These are phyloP conservation scores for Sporisorium sorghi DNA, from an alignment of 1,284 basidiomycete species.

Conservation along the genomic window DNA sequence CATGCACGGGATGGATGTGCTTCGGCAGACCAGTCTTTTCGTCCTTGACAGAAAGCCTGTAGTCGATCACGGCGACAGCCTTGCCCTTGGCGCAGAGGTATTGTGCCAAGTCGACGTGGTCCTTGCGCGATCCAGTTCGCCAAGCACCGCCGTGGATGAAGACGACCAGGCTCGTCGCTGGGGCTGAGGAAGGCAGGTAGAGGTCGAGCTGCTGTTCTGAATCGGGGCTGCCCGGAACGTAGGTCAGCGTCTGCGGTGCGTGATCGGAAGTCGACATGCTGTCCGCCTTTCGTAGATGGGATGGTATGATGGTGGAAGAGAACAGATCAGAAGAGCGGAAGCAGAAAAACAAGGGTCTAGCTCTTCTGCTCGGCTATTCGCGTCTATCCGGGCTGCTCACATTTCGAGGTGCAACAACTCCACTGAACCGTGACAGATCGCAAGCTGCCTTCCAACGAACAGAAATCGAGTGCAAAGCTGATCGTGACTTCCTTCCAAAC, in stretches of 20 bases:
- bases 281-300: background rate
- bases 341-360: slow-evolving; percentile 10
- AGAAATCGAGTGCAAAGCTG: too few species aligned
- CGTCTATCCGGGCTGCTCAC: slow-evolving; percentile 20
- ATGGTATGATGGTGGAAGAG: background rate
- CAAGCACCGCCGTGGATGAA: slow-evolving; percentile 54
- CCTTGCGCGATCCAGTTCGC: slow-evolving; percentile 39
- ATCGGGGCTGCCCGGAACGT: slow-evolving; percentile 26
- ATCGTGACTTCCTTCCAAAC: background rate
- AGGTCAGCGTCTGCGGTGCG: slow-evolving; percentile 13
- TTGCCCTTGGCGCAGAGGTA: slow-evolving; percentile 22
- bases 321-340: background rate
- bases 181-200: slow-evolving; percentile 15
- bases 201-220: slow-evolving; percentile 47
- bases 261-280: background rate
- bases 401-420: background rate
- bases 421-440: too few species aligned
- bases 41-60: slow-evolving; percentile 38
- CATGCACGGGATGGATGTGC: slow-evolving; percentile 35
- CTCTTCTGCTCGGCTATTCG: slow-evolving; percentile 27
- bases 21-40: slow-evolving; percentile 16
- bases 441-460: too few species aligned
- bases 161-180: slow-evolving; percentile 22
- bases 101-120: slow-evolving; percentile 36
- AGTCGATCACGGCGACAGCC: slow-evolving; percentile 49